Evolutionary conservation across 495 filamentous ascomycete genomes (phyloP).

Genomic region (Emericellopsis terricola): DNA sequence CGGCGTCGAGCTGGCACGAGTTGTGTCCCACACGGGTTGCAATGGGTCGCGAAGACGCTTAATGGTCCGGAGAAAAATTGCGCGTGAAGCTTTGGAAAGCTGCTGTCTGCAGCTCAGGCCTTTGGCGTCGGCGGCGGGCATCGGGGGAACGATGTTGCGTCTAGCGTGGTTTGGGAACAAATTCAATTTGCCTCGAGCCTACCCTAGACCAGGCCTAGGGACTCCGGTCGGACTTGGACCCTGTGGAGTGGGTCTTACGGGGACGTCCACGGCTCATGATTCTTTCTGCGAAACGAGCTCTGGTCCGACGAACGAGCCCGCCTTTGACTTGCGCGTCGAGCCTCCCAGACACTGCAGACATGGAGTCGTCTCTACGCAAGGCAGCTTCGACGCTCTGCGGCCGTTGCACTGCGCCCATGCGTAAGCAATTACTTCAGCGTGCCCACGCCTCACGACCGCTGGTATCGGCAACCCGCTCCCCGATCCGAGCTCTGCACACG

Average conservation of each 20-base stretch:
- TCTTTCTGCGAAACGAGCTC: no score
- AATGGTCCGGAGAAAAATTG: not conserved
- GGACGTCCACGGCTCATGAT: no score
- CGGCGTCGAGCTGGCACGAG: conserved; percentile 8
- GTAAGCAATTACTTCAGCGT: not conserved
- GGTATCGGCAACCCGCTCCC: no score
- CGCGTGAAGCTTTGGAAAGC: not conserved
- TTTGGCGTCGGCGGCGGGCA: conserved; percentile 3
- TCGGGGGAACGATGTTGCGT: conserved; percentile 2
- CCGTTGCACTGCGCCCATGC: conserved; percentile 1
- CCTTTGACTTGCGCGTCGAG: no score
- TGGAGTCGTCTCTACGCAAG: conserved; percentile 1
- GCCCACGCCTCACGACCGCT: not conserved
- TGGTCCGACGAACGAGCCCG: no score
- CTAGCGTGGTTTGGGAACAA: conserved; percentile 1
- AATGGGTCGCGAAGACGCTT: conserved; percentile 1
- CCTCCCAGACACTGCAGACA: no score
- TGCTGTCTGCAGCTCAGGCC: conserved; percentile 2
- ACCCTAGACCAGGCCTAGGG: no score
- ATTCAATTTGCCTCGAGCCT: no score
- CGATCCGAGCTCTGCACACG: not conserved
- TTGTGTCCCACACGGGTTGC: no score
- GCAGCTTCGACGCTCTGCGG: conserved; percentile 2
- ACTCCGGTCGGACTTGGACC: no score
- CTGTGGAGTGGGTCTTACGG: no score